phyloP scores from a whole-genome alignment of 2,329 filamentous ascomycete genomes.

The Pseudovirgaria hyperparasitica region DNA sequence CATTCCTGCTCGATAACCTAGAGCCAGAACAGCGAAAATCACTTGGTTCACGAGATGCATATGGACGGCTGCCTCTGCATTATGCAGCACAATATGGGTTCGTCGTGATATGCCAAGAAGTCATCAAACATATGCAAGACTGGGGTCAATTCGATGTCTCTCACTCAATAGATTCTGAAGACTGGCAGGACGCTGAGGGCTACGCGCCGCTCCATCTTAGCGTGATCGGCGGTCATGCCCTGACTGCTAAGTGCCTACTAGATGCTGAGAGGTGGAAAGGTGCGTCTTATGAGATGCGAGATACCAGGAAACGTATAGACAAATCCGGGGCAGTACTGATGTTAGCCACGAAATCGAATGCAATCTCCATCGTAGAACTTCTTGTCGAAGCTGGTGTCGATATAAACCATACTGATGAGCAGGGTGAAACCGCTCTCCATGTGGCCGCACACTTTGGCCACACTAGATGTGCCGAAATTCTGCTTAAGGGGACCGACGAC shows the following conservation, averaged over 20 bases:
- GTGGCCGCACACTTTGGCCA: conserved; percentile 84
- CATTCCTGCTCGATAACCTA: conserved; percentile 54
- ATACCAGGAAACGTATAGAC: conserved; percentile 55
- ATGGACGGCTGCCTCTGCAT: conserved; percentile 76
- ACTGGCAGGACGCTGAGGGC: conserved; percentile 89
- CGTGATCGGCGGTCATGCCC: conserved; percentile 78
- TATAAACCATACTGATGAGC: conserved; percentile 83
- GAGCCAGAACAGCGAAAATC: conserved; percentile 53
- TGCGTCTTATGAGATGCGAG: conserved; percentile 46
- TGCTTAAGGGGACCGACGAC: conserved; percentile 55
- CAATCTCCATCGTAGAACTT: conserved; percentile 69
- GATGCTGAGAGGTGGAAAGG: conserved; percentile 69
- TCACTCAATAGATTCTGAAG: conserved; percentile 71
- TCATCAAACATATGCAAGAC: conserved; percentile 78
- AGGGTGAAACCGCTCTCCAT: conserved; percentile 84
- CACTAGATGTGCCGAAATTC: conserved; percentile 61
- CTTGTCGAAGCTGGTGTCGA: conserved; percentile 83
- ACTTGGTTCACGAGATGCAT: conserved; percentile 57
- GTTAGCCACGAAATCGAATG: conserved; percentile 80
- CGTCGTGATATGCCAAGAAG: conserved; percentile 73
- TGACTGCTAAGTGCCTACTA: conserved; percentile 72
- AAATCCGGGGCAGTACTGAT: conserved; percentile 82
- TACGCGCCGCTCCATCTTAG: conserved; percentile 84
- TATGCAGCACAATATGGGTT: conserved; percentile 94
- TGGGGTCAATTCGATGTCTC: conserved; percentile 81